A percentile compares a stretch with the other conserved stretches of the same genome.
These are phyloP conservation scores for Crotalaria pallida DNA, from an alignment of 306 rosid genomes.

Conservation along the genomic window DNA sequence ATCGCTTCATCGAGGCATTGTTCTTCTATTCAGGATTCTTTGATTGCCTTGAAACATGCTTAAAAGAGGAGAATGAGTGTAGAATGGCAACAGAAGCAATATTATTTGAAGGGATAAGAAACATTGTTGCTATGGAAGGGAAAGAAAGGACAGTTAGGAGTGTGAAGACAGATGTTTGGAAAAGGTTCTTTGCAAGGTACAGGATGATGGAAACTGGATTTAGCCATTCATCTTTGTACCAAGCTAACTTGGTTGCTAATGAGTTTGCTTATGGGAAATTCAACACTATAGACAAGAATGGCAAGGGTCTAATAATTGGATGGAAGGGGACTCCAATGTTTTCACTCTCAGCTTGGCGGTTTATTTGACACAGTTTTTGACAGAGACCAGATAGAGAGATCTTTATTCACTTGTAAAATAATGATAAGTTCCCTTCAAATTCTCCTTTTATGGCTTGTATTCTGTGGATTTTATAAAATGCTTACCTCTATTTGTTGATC, in stretches of 20 bases:
- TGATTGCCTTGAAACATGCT: slow-evolving; percentile 46
- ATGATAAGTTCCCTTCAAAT: not conserved
- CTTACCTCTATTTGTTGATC: not conserved
- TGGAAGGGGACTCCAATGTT: slow-evolving; percentile 78
- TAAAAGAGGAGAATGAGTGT: slow-evolving; percentile 26
- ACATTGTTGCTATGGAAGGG: slow-evolving; percentile 54
- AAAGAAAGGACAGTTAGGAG: slow-evolving; percentile 41
- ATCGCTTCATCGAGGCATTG: slow-evolving; percentile 62
- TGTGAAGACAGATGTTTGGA: slow-evolving; percentile 76
- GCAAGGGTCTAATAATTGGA: slow-evolving; percentile 40
- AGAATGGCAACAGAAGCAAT: slow-evolving; percentile 33
- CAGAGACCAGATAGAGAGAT: not conserved
- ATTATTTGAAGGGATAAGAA: slow-evolving; percentile 36
- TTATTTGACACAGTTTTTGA: slow-evolving; percentile 22
- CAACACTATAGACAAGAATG: slow-evolving; percentile 47
- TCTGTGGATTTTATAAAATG: not conserved
- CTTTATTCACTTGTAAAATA: not conserved
- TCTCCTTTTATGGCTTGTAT: not conserved
- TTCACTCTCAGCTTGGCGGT: slow-evolving; percentile 75
- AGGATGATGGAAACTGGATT: slow-evolving; percentile 50
- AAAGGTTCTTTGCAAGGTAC: slow-evolving; percentile 61
- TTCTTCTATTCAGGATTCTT: slow-evolving; percentile 48
- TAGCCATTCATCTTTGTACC: slow-evolving; percentile 54
- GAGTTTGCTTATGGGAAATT: slow-evolving; percentile 34
- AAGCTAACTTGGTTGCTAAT: slow-evolving; percentile 46